Evolutionary conservation across 2,329 filamentous ascomycete species (phyloP).

Genomic region (Cercospora sojina): DNA sequence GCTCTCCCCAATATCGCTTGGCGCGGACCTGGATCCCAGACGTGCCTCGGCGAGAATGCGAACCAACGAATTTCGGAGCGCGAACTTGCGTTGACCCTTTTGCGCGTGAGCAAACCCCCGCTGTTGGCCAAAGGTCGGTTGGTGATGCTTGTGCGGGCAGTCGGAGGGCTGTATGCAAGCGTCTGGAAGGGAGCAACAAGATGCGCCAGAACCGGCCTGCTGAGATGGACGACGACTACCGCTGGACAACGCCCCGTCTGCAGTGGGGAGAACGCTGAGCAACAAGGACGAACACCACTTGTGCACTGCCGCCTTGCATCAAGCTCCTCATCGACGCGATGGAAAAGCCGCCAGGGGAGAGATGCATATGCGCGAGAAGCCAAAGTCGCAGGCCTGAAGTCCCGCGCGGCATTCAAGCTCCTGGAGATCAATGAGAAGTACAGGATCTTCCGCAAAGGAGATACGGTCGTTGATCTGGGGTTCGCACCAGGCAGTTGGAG

Average conservation of each 20-base stretch:
- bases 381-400: constrained; percentile 77
- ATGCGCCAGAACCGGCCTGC: constrained; percentile 1
- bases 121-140: not conserved
- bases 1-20: constrained; percentile 4
- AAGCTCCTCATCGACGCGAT: constrained; percentile 66
- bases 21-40: not conserved
- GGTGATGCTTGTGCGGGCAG: constrained; percentile 25
- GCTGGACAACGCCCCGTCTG: not conserved
- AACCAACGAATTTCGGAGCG: not conserved
- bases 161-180: constrained; percentile 9
- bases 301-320: constrained; percentile 15
- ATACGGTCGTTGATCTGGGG: constrained; percentile 87
- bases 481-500: constrained; percentile 70
- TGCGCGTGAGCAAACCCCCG: not conserved
- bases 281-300: not conserved
- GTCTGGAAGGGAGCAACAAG: not conserved
- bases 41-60: constrained; percentile 1
- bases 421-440: constrained; percentile 85
- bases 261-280: not conserved
- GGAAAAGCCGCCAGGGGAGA: constrained; percentile 74
- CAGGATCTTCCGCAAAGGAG: constrained; percentile 71
- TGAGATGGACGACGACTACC: not conserved
- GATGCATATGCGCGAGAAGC: constrained; percentile 75
- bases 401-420: constrained; percentile 89
- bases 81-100: not conserved